Evolutionary conservation across 2,329 filamentous ascomycete genomes (phyloP).

Genomic region (Sporothrix protearum): DNA sequence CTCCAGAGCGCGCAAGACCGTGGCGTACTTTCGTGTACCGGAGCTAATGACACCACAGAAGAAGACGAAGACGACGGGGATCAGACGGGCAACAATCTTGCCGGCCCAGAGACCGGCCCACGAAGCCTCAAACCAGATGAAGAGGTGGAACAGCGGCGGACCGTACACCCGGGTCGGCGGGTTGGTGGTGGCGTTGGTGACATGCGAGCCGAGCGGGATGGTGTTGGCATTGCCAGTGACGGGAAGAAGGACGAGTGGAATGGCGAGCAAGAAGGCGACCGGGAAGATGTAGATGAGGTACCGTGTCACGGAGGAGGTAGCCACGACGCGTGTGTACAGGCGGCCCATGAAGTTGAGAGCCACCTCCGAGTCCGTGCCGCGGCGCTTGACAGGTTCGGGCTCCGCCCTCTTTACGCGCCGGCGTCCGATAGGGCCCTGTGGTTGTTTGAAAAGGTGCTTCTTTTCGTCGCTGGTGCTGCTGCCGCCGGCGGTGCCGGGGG

Average conservation of each 20-base stretch:
- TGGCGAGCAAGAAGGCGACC: constrained; percentile 57
- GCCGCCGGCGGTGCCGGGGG: constrained; percentile 33
- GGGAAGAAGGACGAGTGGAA: constrained; percentile 58
- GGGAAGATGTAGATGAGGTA: constrained; percentile 67
- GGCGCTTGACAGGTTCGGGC: constrained; percentile 36
- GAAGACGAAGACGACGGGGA: constrained; percentile 64
- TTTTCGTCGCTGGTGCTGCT: constrained; percentile 45
- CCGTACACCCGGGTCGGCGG: constrained; percentile 35
- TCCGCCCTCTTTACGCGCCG: constrained; percentile 46
- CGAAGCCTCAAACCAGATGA: constrained; percentile 65
- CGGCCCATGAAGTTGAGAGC: constrained; percentile 63
- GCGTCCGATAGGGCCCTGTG: constrained; percentile 43
- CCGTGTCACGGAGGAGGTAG: constrained; percentile 60
- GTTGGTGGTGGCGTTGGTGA: constrained; percentile 24
- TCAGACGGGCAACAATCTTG: constrained; percentile 59
- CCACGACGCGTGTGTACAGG: constrained; percentile 61
- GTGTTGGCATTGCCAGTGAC: constrained; percentile 40
- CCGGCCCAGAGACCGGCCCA: constrained; percentile 66
- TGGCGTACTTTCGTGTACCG: constrained; percentile 67
- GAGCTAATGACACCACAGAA: constrained; percentile 66
- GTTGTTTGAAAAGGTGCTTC: constrained; percentile 40
- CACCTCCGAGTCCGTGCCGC: constrained; percentile 47
- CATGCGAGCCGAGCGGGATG: constrained; percentile 33
- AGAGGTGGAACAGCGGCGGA: constrained; percentile 57
- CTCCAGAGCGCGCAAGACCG: constrained; percentile 60